Conservation (phyloP, 2,329 filamentous ascomycete genomes). For the Blastomyces gilchristii region DNA sequence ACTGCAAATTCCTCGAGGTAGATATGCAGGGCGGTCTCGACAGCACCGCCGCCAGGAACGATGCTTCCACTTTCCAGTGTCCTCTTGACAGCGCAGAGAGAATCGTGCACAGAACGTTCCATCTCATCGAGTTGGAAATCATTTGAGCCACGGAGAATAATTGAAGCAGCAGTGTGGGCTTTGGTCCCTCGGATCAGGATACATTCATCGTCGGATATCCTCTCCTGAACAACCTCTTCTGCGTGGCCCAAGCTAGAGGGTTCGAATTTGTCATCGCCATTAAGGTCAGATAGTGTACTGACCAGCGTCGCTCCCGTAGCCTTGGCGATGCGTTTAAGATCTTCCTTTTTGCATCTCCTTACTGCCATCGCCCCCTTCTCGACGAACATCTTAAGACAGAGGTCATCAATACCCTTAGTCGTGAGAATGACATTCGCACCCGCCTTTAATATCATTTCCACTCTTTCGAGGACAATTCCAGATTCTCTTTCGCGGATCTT, state of each 20-base stretch:
- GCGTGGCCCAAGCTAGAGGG: constrained; percentile 78
- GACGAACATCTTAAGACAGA: constrained; percentile 87
- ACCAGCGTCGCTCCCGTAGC: constrained; percentile 90
- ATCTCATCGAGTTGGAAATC: constrained; percentile 97
- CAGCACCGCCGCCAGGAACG: constrained; percentile 89
- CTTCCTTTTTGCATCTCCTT: constrained; percentile 95
- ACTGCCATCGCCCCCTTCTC: constrained; percentile 95
- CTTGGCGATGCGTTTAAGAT: constrained; percentile 87
- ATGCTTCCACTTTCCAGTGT: constrained; percentile 94
- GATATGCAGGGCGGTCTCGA: constrained; percentile 98
- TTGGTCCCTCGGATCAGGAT: constrained; percentile 96
- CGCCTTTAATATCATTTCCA: constrained; percentile 96
- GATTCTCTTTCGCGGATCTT: constrained; percentile 90
- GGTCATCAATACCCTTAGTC: constrained; percentile 96
- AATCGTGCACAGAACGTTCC: constrained; percentile 97
- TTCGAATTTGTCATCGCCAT: constrained; percentile 95
- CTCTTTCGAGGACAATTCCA: constrained; percentile 82
- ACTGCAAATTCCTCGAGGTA: constrained; percentile 98
- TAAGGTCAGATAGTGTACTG: constrained; percentile 87
- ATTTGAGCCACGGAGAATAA: constrained; percentile 90
- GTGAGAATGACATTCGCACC: constrained; percentile 94
- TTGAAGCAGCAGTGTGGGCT: constrained; percentile 83
- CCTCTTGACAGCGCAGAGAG: constrained; percentile 90
- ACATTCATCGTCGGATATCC: constrained; percentile 97
- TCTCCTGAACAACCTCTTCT: constrained; percentile 94